Evolutionary conservation across 2,329 filamentous ascomycete genomes (phyloP).

Genomic region (Hypoxylon rubiginosum): DNA sequence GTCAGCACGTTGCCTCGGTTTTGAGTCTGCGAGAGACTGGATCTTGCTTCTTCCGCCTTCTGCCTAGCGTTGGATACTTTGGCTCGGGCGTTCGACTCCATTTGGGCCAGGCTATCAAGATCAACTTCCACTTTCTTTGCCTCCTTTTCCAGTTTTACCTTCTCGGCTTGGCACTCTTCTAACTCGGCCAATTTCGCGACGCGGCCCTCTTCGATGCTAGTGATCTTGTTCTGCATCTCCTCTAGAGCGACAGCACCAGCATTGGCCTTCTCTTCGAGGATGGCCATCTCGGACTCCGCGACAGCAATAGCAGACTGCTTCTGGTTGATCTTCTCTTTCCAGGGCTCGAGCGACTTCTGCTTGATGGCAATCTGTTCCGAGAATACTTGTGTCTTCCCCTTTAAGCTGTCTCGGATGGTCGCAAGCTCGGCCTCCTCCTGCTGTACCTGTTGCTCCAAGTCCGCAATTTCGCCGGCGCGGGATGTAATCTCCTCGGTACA

Average conservation of each 20-base stretch:
- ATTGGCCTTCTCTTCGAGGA: slow-evolving; percentile 89
- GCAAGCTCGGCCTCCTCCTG: slow-evolving; percentile 85
- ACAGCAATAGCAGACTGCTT: slow-evolving; percentile 95
- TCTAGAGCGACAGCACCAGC: slow-evolving; percentile 86
- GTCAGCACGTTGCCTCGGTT: slow-evolving; percentile 93
- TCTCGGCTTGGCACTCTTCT: slow-evolving; percentile 80
- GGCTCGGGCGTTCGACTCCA: slow-evolving; percentile 85
- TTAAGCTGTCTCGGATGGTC: slow-evolving; percentile 86
- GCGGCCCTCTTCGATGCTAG: slow-evolving; percentile 77
- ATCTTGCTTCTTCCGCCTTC: slow-evolving; percentile 95
- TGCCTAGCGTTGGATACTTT: slow-evolving; percentile 91
- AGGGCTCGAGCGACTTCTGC: slow-evolving; percentile 94
- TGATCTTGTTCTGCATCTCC: slow-evolving; percentile 85
- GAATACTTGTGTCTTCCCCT: slow-evolving; percentile 94
- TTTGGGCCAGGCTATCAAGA: slow-evolving; percentile 76
- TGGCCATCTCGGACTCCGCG: slow-evolving; percentile 92
- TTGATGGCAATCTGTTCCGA: slow-evolving; percentile 93
- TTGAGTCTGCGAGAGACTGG: slow-evolving; percentile 89
- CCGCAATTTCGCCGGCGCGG: slow-evolving; percentile 78
- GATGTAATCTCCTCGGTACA: slow-evolving; percentile 83
- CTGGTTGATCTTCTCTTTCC: slow-evolving; percentile 96
- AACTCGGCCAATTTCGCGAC: slow-evolving; percentile 79
- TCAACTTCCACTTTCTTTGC: slow-evolving; percentile 78
- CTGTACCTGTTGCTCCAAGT: slow-evolving; percentile 81
- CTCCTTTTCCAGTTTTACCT: slow-evolving; percentile 79